phyloP scores from a whole-genome alignment of 805 yeast genomes.

The Metschnikowia hibisci region DNA sequence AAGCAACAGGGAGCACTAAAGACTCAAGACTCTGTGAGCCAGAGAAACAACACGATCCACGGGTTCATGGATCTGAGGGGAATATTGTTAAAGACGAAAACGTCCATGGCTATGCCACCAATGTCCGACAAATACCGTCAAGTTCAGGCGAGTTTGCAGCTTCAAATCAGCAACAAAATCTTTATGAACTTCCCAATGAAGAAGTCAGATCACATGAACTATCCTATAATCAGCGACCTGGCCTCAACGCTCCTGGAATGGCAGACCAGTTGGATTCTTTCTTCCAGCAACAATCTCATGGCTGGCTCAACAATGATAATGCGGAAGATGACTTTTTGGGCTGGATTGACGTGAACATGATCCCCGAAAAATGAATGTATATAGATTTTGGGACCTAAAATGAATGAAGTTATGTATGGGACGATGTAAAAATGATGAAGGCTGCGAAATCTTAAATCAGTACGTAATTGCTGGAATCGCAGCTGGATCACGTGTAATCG shows the following conservation, averaged over 20 bases:
- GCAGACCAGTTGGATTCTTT: constrained; percentile 50
- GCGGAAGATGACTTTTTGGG: constrained; percentile 85
- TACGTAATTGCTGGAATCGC: not conserved
- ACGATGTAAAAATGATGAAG: too few relatives aligned
- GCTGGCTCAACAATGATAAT: constrained; percentile 69
- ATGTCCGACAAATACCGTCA: not conserved
- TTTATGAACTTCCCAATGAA: constrained; percentile 6
- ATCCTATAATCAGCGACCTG: constrained; percentile 7
- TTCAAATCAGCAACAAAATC: not conserved
- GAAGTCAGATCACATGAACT: constrained; percentile 7
- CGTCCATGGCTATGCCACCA: not conserved
- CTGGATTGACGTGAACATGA: constrained; percentile 77
- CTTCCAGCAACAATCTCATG: constrained; percentile 77
- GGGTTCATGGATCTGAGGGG: not conserved
- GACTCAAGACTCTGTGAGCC: constrained; percentile 5
- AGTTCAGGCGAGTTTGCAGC: not conserved
- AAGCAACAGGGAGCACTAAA: constrained; percentile 68
- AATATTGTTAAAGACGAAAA: not conserved
- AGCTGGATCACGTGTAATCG: constrained; percentile 1
- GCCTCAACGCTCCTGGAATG: constrained; percentile 13
- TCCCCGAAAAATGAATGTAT: constrained; percentile 12
- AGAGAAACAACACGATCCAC: not conserved
- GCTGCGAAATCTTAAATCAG: too few relatives aligned
- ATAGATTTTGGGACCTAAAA: not conserved
- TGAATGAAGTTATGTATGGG: too few relatives aligned